Conservation (phyloP, 495 filamentous ascomycete species). For the Talaromyces stipitatus region DNA sequence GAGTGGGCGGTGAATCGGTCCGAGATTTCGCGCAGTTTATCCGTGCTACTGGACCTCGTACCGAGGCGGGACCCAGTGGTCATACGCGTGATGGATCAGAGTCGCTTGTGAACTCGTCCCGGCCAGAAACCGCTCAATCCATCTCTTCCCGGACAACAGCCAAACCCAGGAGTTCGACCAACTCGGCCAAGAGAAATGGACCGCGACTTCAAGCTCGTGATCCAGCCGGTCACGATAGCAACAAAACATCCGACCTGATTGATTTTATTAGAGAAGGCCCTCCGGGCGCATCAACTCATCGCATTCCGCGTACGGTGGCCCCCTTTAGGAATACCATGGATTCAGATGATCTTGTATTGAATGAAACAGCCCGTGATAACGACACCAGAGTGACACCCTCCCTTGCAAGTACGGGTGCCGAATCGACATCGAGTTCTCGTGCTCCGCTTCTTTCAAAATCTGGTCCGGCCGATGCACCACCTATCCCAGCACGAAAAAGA, state of each 20-base stretch:
- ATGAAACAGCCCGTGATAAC: slow-evolving; percentile 22
- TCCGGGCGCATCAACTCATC: slow-evolving; percentile 45
- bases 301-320: slow-evolving; percentile 76
- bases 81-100: background rate
- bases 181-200: slow-evolving; percentile 8
- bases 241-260: slow-evolving; percentile 75
- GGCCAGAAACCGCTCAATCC: slow-evolving; percentile 5
- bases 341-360: slow-evolving; percentile 59
- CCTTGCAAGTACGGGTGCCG: slow-evolving; percentile 33
- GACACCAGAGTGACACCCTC: slow-evolving; percentile 24
- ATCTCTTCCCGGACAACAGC: background rate
- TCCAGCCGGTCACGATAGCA: slow-evolving; percentile 50
- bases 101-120: background rate
- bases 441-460: slow-evolving; percentile 46
- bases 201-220: slow-evolving; percentile 62
- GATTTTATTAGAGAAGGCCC: slow-evolving; percentile 90
- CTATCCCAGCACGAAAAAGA: slow-evolving; percentile 45
- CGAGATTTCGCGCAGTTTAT: slow-evolving; percentile 82
- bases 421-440: slow-evolving; percentile 44
- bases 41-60: slow-evolving; percentile 64
- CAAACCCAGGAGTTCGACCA: background rate
- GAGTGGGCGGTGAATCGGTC: slow-evolving; percentile 54
- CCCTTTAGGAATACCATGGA: slow-evolving; percentile 82
- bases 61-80: background rate
- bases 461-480: slow-evolving; percentile 16